These are phyloP conservation scores for Microdochium nivale DNA, from an alignment of 2,329 filamentous ascomycete genomes.

Conservation along the genomic window DNA sequence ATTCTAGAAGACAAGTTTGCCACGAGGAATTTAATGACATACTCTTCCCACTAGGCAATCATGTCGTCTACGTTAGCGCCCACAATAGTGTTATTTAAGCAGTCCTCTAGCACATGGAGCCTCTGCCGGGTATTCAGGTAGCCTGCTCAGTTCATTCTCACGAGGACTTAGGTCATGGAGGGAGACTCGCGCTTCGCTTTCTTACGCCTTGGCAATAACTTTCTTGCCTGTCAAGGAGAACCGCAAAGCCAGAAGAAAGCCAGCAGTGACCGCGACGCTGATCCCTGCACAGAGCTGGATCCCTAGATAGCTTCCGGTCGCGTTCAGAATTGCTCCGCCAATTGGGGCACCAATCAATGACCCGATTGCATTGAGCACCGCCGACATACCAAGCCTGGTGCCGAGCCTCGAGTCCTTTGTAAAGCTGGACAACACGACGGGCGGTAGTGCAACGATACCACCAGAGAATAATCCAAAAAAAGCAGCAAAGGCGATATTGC, in stretches of 20 bases:
- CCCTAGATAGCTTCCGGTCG: slow-evolving; percentile 15
- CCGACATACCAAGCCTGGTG: slow-evolving; percentile 33
- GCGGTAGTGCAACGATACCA: slow-evolving; percentile 31
- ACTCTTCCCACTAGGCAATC: too few species aligned
- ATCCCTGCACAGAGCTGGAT: slow-evolving; percentile 19
- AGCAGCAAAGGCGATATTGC: too few species aligned
- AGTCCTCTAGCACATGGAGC: too few species aligned
- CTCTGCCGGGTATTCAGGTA: too few species aligned
- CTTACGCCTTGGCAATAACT: slow-evolving; percentile 7
- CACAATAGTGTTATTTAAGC: too few species aligned
- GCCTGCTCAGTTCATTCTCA: too few species aligned
- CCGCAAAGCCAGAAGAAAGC: slow-evolving; percentile 7
- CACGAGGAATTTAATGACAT: too few species aligned
- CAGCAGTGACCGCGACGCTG: slow-evolving; percentile 12
- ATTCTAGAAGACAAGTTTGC: too few species aligned
- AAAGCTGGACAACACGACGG: slow-evolving; percentile 30
- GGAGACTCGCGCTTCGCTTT: too few species aligned
- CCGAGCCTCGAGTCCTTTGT: slow-evolving; percentile 31
- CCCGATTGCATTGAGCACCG: slow-evolving; percentile 24
- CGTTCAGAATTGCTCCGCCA: slow-evolving; percentile 24
- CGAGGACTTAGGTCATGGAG: too few species aligned
- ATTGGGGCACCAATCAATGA: slow-evolving; percentile 28
- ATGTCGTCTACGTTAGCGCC: too few species aligned
- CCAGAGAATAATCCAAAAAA: too few species aligned
- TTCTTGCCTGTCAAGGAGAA: slow-evolving; percentile 8